A percentile compares a stretch with the other conserved stretches of the same genome.
Evolutionary conservation across 345 rosid genomes (phyloP).

Genomic region (Citrus medica): DNA sequence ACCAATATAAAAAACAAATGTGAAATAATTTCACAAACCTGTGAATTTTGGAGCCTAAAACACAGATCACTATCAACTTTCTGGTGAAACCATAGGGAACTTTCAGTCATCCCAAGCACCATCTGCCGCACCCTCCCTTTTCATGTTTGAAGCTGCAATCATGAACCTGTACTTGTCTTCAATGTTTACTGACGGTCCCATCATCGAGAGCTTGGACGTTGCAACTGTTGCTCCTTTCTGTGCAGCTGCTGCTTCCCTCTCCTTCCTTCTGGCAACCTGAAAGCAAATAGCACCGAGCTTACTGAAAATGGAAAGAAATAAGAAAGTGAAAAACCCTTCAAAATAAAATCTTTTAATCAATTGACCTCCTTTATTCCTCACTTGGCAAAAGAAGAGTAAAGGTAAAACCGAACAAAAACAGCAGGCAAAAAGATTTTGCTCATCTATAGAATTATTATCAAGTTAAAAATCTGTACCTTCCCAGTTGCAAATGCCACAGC

Average conservation of each 20-base stretch:
- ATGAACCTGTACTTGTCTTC: slow-evolving; percentile 42
- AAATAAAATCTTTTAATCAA: neutral
- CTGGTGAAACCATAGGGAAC: neutral
- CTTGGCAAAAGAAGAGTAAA: neutral
- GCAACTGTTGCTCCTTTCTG: slow-evolving; percentile 27
- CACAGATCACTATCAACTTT: slow-evolving; percentile 6
- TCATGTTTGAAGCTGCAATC: slow-evolving; percentile 26
- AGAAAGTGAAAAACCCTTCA: neutral
- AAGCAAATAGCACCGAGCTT: neutral
- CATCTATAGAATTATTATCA: neutral
- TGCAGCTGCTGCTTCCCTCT: slow-evolving; percentile 34
- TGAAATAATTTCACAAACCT: slow-evolving; percentile 15
- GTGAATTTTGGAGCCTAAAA: neutral
- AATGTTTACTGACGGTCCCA: slow-evolving; percentile 26
- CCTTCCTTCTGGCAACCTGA: slow-evolving; percentile 39
- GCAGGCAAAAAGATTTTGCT: neutral
- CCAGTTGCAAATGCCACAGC: slow-evolving; percentile 34
- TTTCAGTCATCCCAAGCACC: slow-evolving; percentile 40
- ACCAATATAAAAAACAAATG: neutral
- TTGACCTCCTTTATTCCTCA: neutral
- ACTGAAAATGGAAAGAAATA: neutral
- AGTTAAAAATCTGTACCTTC: slow-evolving; percentile 24
- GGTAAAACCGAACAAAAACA: neutral
- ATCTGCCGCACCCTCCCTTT: slow-evolving; percentile 35
- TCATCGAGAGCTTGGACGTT: slow-evolving; percentile 17